These are phyloP conservation scores for Eutrema heterophyllum DNA, from an alignment of 345 rosid genomes.

Conservation along the genomic window DNA sequence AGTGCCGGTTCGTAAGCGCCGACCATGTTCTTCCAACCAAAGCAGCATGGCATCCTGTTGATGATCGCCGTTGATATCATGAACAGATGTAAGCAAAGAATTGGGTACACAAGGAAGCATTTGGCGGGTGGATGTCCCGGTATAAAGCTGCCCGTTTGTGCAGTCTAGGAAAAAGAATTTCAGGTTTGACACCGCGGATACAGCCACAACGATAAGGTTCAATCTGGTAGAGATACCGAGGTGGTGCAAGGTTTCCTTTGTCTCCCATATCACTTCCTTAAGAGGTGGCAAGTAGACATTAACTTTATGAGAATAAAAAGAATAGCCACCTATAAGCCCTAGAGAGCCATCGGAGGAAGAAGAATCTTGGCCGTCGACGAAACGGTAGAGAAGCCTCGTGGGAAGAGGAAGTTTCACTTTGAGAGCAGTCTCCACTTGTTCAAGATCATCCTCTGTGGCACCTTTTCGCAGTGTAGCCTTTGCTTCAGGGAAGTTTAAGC, in stretches of 20 bases:
- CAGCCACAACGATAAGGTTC: constrained; percentile 52
- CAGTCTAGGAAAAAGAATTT: constrained; percentile 83
- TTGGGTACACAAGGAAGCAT: constrained; percentile 84
- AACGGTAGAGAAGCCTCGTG: constrained; percentile 74
- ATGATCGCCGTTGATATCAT: constrained; percentile 37
- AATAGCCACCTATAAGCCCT: constrained; percentile 86
- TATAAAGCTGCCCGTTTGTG: constrained; percentile 59
- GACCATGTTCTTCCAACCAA: constrained; percentile 89
- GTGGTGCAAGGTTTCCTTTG: constrained; percentile 29
- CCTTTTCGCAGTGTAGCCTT: constrained; percentile 63
- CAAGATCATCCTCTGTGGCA: constrained; percentile 63
- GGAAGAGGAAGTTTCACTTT: constrained; percentile 70
- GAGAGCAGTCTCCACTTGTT: constrained; percentile 43
- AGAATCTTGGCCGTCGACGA: constrained; percentile 70
- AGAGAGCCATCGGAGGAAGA: constrained; percentile 3
- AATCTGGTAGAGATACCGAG: constrained; percentile 26
- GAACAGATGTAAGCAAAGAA: constrained; percentile 46
- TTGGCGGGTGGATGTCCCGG: constrained; percentile 55
- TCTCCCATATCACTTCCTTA: constrained; percentile 39
- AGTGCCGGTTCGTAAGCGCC: constrained; percentile 53
- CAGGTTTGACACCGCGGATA: constrained; percentile 30
- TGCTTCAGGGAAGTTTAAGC: constrained; percentile 65
- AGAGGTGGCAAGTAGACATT: constrained; percentile 72
- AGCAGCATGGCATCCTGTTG: constrained; percentile 80
- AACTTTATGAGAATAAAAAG: constrained; percentile 42